Base-by-base conservation (phyloP, 345 rosid species). In the Eutrema japonicum region DNA sequence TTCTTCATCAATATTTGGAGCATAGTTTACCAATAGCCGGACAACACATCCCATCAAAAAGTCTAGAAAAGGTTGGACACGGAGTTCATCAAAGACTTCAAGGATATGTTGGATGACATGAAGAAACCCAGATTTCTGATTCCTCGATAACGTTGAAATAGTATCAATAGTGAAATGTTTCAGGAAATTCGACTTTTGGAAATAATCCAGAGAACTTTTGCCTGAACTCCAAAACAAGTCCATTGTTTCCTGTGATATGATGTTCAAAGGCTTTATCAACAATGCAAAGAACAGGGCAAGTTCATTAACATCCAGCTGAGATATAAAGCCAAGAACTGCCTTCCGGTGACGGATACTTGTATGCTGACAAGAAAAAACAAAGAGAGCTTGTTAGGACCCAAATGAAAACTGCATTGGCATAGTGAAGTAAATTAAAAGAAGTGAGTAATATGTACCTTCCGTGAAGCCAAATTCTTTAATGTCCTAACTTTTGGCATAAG, bases 401-500 rank as follows among this genome's bases (percentile, higher is more conserved):
- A 50, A 42, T 41, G 41, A 61, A 71, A 52, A 16, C 66, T 54
- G 37, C 50, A 47, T 37, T 48, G 40, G 27, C 35, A 46, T 30
- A 54, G 68, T 56, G 49, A 37, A 48, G 64, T 18, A 67, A 69
- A 33, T 32, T 22, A 29, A 43, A 69, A 55, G 9, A 51, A 27
- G 73, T 27, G 62, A 63, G 48, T 60, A 61, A 40, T 11, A 49
- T 68, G 70, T 79, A 94, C 98, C 91, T 91, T 94, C 63, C 96
- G 86, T 57, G 98, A 86, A 64, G 93, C 96, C 47, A 83, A 87
- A 11, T 68, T 85, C 85, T 87, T 92, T 77, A 88, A 77, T 67
- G 86, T 95, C 79, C 96, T 87, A 68, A 92, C 88, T 88, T 89
- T 92, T 65, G 97, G 96, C 81, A 85, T 81, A 78, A 92, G 82